Base-by-base conservation (phyloP, 345 rosid species). In the Laguncularia racemosa region DNA sequence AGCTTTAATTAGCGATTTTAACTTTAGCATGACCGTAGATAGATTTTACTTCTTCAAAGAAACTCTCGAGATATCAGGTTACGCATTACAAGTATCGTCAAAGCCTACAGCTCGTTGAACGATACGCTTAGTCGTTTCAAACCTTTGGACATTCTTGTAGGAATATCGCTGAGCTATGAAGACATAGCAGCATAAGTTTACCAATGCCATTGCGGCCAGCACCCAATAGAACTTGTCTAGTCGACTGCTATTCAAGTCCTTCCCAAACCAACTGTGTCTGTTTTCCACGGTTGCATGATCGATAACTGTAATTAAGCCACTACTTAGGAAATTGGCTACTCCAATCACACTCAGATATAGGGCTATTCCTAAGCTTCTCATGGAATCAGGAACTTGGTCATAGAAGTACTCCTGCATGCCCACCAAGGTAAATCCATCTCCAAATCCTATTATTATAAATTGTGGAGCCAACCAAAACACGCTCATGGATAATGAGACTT, bases 301-400 rank as follows among this genome's bases (percentile, higher is more conserved):
- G 45, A 72, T 67, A 2, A 71, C 33, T 12, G 89, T 78, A 63
- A 93, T 93, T 62, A 93, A 57, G 44, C 82, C 26, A 59, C 91
- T 89, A 65, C 96, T 93, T 0, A 76, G 66, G 65, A 93, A 93
- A 59, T 72, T 93, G 43, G 83, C 81, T 0, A 91, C 85, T 6
- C 97, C 98, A 3, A 89, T 45, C 50, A 86, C 95, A 45, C 98
- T 86, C 1, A 89, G 76, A 75, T 89, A 92, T 18, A 89, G 73
- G 9, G 98, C 98, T 48, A 92, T 89, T 46, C 98, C 98, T 64
- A 92, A 58, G 71, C 95, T 92, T 67, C 98, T 73, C 98, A 92
- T 92, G 0, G 96, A 81, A 71, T 92, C 97, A 0, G 98, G 97
- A 45, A 92, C 98, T 74, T 92, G 98, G 59, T 92, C 96, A 14